These are phyloP conservation scores for Neostapfia colusana DNA, from an alignment of 176 grass and related monocot species.

Conservation along the genomic window DNA sequence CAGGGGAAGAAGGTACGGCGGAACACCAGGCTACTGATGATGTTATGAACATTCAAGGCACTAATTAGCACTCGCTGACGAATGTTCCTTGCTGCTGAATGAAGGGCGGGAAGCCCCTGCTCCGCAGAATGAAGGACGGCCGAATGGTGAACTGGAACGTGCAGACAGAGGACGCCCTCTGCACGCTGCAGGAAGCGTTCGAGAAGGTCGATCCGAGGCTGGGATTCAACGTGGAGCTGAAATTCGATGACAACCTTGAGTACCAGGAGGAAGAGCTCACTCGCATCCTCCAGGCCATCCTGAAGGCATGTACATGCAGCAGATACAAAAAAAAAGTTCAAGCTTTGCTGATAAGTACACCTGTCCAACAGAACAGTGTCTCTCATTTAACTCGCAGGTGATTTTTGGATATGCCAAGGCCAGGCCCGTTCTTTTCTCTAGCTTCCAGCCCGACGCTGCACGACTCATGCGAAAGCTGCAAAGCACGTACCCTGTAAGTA, in stretches of 20 bases:
- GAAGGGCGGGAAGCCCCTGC: conserved; percentile 68
- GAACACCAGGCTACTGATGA: not conserved
- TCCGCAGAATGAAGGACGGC: conserved; percentile 74
- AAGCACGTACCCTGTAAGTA: conserved; percentile 72
- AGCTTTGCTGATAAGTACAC: not conserved
- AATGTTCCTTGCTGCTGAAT: not conserved
- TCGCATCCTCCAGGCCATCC: conserved; percentile 50
- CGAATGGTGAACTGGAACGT: conserved; percentile 74
- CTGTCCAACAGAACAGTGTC: conserved; percentile 18
- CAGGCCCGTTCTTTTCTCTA: conserved; percentile 81
- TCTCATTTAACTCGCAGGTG: conserved; percentile 43
- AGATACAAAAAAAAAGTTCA: not conserved
- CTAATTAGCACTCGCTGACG: not conserved
- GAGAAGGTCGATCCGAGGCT: conserved; percentile 62
- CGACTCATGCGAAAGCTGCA: conserved; percentile 67
- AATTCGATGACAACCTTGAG: conserved; percentile 69
- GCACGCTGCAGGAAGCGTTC: conserved; percentile 78
- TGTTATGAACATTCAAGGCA: not conserved
- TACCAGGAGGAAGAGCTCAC: conserved; percentile 72
- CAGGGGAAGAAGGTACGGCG: conserved; percentile 56
- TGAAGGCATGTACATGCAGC: conserved; percentile 37
- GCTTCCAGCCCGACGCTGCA: conserved; percentile 88
- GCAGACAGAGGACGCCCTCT: conserved; percentile 62
- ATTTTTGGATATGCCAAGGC: conserved; percentile 58
- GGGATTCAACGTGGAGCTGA: conserved; percentile 89